Conservation (phyloP, 345 rosid genomes). For the Arabidopsis suecica region DNA sequence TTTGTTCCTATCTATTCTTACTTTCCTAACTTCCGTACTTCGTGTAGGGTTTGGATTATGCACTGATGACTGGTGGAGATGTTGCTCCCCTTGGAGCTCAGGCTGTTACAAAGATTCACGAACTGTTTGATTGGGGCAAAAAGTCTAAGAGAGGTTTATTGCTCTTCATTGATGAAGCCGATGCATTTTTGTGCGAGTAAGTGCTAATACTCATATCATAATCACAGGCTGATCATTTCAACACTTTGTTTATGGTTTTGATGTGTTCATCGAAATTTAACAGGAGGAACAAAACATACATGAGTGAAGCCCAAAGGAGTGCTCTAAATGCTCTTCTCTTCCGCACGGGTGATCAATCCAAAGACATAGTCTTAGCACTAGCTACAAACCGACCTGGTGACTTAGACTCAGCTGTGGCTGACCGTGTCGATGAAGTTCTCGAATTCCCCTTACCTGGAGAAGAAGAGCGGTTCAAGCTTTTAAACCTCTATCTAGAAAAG, state of each 20-base stretch:
- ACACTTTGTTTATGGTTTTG: conserved; percentile 10
- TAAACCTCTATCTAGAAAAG: conserved; percentile 82
- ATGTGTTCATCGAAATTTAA: conserved; percentile 29
- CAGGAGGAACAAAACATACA: conserved; percentile 93
- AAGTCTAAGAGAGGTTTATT: conserved; percentile 86
- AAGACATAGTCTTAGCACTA: conserved; percentile 92
- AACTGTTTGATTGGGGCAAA: conserved; percentile 95
- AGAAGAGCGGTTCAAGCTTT: conserved; percentile 83
- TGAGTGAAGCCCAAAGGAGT: conserved; percentile 99
- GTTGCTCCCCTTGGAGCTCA: conserved; percentile 97
- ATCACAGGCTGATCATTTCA: conserved; percentile 2
- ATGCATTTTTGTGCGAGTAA: conserved; percentile 99
- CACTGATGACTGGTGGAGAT: conserved; percentile 99
- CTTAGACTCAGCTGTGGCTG: conserved; percentile 93
- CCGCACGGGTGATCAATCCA: conserved; percentile 94
- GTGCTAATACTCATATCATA: conserved; percentile 37
- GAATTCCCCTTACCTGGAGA: conserved; percentile 90
- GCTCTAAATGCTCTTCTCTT: conserved; percentile 94
- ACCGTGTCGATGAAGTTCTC: conserved; percentile 89
- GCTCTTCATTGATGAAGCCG: conserved; percentile 98
- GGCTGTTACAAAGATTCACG: conserved; percentile 98
- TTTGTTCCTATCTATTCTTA: conserved; percentile 11
- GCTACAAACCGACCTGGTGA: conserved; percentile 97
- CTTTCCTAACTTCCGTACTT: background rate
- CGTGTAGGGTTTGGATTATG: conserved; percentile 94